Evolutionary conservation across 164 flowering plant species (phyloP).

Genomic region (Hamamelis virginiana): DNA sequence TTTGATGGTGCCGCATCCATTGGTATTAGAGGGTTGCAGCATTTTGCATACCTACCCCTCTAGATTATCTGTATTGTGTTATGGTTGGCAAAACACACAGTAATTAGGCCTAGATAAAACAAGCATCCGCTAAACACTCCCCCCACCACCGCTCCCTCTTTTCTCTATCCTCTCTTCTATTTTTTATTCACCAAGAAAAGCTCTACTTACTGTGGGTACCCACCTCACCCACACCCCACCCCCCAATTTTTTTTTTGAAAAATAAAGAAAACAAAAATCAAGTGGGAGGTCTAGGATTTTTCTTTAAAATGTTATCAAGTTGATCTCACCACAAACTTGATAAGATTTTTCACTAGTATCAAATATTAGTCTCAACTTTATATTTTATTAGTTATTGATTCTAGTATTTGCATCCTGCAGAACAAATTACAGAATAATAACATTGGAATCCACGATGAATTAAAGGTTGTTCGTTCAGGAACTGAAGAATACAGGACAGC

Average conservation of each 20-base stretch:
- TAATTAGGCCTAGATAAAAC: no score
- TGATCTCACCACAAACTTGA: no score
- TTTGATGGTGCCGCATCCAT: neutral
- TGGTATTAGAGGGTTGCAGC: neutral
- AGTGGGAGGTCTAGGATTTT: neutral
- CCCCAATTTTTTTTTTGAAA: no score
- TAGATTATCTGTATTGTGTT: no score
- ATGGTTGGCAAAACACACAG: no score
- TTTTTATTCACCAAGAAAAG: no score
- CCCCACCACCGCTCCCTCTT: no score
- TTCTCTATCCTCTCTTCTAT: no score
- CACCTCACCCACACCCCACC: no score
- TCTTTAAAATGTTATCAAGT: neutral
- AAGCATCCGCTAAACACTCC: no score
- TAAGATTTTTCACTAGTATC: neutral
- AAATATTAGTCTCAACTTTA: neutral
- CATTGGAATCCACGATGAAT: neutral
- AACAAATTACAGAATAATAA: neutral
- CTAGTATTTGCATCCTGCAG: slow-evolving; percentile 6
- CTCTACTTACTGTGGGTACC: no score
- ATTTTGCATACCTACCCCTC: neutral
- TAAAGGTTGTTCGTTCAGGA: slow-evolving; percentile 31
- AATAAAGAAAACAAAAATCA: neutral
- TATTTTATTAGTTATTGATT: neutral
- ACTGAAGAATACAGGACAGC: slow-evolving; percentile 33